These are phyloP conservation scores for Oenanthe javanica DNA, from an alignment of 140 eudicot species.

Conservation along the genomic window DNA sequence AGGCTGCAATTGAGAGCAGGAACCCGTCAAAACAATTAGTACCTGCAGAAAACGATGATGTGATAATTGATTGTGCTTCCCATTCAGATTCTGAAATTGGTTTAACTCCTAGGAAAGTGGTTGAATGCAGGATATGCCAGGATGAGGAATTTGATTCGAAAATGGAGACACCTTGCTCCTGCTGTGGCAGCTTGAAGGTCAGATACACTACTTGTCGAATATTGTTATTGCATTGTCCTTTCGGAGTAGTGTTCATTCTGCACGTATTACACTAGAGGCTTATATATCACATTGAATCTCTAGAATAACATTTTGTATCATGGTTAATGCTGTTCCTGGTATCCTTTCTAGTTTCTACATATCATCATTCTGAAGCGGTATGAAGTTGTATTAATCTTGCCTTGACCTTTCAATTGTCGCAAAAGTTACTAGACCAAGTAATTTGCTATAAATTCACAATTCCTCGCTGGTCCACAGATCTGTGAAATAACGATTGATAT, in stretches of 20 bases:
- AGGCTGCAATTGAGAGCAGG: constrained; percentile 82
- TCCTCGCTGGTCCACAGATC: background rate
- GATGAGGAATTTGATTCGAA: constrained; percentile 76
- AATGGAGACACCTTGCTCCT: constrained; percentile 94
- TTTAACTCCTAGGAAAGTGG: constrained; percentile 45
- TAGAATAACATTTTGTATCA: background rate
- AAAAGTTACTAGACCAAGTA: background rate
- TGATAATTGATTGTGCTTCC: constrained; percentile 12
- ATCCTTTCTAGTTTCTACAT: background rate
- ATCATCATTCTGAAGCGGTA: background rate
- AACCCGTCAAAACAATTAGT: constrained; percentile 28
- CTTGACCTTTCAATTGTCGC: too few relatives aligned
- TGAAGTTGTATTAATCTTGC: background rate
- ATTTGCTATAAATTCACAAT: background rate
- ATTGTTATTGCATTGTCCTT: background rate
- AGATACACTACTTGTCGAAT: constrained; percentile 9
- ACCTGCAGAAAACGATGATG: constrained; percentile 14
- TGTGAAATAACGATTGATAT: background rate
- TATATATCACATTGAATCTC: background rate
- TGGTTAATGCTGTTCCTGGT: background rate
- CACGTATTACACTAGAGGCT: background rate
- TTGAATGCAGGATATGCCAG: constrained; percentile 89
- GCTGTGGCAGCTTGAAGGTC: constrained; percentile 96
- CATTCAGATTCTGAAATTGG: constrained; percentile 24
- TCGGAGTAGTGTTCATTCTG: background rate